Evolutionary conservation across 2,329 filamentous ascomycete species (phyloP).

Genomic region (Diaporthe citri): DNA sequence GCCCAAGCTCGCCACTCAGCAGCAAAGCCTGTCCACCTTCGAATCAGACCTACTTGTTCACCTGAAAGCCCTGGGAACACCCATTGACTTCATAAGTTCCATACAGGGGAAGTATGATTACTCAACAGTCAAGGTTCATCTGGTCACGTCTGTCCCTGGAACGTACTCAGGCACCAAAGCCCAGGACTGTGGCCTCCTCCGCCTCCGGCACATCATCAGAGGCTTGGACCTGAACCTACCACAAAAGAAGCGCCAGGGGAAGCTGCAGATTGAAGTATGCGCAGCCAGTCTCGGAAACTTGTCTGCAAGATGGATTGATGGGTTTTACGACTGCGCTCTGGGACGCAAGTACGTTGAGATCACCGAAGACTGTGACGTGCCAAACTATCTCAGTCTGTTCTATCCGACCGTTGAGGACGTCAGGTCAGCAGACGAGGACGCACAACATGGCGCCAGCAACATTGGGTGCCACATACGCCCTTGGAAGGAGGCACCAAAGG

Average conservation of each 20-base stretch:
- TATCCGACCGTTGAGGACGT: slow-evolving; percentile 44
- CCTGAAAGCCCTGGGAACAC: slow-evolving; percentile 42
- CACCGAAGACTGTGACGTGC: slow-evolving; percentile 36
- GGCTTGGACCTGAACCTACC: slow-evolving; percentile 38
- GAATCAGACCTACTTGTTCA: slow-evolving; percentile 43
- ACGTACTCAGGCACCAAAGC: slow-evolving; percentile 41
- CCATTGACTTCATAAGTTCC: slow-evolving; percentile 42
- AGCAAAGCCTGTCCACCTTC: slow-evolving; percentile 35
- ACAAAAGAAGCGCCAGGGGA: slow-evolving; percentile 33
- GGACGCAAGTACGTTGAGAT: slow-evolving; percentile 39
- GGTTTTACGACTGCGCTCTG: slow-evolving; percentile 43
- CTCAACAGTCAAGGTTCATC: slow-evolving; percentile 43
- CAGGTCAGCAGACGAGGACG: slow-evolving; percentile 35
- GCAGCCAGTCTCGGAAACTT: slow-evolving; percentile 44
- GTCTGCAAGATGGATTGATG: slow-evolving; percentile 43
- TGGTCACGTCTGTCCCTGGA: slow-evolving; percentile 45
- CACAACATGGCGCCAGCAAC: slow-evolving; percentile 42
- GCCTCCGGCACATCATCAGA: slow-evolving; percentile 41
- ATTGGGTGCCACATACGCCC: slow-evolving; percentile 45
- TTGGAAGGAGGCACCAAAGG: slow-evolving; percentile 41
- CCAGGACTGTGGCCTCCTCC: slow-evolving; percentile 43
- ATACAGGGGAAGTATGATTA: slow-evolving; percentile 45
- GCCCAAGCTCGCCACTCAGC: slow-evolving; percentile 34
- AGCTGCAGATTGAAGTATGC: slow-evolving; percentile 44
- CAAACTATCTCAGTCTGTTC: slow-evolving; percentile 42